Evolutionary conservation across 1,284 basidiomycete genomes (phyloP).

Genomic region (Pterula multifida): DNA sequence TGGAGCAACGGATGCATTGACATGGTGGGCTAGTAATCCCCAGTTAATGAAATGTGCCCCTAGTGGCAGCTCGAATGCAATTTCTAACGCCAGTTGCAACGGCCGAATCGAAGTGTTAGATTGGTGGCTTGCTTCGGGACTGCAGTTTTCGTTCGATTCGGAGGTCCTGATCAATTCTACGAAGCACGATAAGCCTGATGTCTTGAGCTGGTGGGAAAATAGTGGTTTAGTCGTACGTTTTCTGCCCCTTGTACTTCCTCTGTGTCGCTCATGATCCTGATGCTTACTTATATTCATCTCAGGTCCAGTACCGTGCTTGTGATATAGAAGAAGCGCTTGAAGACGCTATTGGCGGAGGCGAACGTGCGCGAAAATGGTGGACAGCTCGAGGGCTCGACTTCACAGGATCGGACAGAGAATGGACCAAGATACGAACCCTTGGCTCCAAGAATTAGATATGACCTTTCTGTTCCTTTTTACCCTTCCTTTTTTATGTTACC

Average conservation of each 20-base stretch:
- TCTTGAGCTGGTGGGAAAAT: constrained; percentile 77
- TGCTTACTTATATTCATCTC: neutral
- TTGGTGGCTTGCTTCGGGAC: constrained; percentile 72
- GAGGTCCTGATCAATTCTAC: constrained; percentile 71
- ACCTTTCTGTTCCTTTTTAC: too few species aligned
- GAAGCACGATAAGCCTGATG: constrained; percentile 66
- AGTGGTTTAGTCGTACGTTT: constrained; percentile 67
- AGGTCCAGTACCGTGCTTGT: constrained; percentile 24
- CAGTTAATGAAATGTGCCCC: constrained; percentile 41
- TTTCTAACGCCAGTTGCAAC: constrained; percentile 65
- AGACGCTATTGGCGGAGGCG: constrained; percentile 33
- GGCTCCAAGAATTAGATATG: constrained; percentile 8
- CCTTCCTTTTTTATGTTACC: neutral
- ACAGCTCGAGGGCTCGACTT: constrained; percentile 31
- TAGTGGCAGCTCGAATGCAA: constrained; percentile 54
- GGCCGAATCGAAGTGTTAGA: constrained; percentile 71
- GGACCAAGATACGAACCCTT: constrained; percentile 31
- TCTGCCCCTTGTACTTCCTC: constrained; percentile 13
- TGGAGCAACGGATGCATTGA: constrained; percentile 57
- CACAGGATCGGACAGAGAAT: constrained; percentile 33
- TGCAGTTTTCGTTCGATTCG: constrained; percentile 67
- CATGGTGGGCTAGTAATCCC: constrained; percentile 74
- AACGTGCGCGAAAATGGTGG: constrained; percentile 34
- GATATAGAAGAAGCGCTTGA: constrained; percentile 43
- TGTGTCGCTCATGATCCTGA: constrained; percentile 58